Evolutionary conservation across 805 yeast species (phyloP).

Genomic region (Alloascoidea hylecoeti): DNA sequence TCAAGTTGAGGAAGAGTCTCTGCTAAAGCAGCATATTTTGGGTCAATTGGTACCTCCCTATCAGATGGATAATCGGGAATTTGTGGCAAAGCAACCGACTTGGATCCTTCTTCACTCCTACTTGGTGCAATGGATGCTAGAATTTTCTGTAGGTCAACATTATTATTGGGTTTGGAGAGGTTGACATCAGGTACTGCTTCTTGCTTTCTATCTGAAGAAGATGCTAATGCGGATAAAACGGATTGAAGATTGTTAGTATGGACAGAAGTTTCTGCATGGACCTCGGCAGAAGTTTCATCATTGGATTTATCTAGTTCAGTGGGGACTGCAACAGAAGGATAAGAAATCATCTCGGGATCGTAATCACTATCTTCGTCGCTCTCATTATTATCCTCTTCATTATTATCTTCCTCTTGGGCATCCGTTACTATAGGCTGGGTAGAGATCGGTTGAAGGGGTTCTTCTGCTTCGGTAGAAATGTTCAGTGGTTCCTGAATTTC

Average conservation of each 20-base stretch:
- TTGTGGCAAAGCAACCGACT: not conserved
- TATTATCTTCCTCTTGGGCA: not conserved
- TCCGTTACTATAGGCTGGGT: too few species aligned
- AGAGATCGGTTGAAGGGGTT: too few species aligned
- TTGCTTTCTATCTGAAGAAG: slow-evolving; percentile 2
- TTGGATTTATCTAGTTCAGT: slow-evolving; percentile 2
- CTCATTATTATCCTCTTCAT: not conserved
- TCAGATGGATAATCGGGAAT: too few species aligned
- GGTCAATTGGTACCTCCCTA: too few species aligned
- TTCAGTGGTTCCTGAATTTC: too few species aligned
- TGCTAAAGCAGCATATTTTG: not conserved
- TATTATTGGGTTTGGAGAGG: not conserved
- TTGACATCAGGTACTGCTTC: slow-evolving; percentile 7
- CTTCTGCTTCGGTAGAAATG: too few species aligned
- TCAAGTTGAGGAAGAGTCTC: not conserved
- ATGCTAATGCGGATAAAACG: slow-evolving; percentile 2
- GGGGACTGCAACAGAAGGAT: slow-evolving; percentile 4
- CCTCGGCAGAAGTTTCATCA: slow-evolving; percentile 2
- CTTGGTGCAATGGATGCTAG: not conserved
- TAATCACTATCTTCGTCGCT: slow-evolving; percentile 11
- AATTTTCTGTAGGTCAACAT: not conserved
- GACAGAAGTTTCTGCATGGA: slow-evolving; percentile 2
- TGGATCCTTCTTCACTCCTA: not conserved
- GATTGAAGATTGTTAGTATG: slow-evolving; percentile 5
- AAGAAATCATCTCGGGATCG: slow-evolving; percentile 9